phyloP scores from a whole-genome alignment of 768 basidiomycete species.

The Phlegmacium glaucopus region DNA sequence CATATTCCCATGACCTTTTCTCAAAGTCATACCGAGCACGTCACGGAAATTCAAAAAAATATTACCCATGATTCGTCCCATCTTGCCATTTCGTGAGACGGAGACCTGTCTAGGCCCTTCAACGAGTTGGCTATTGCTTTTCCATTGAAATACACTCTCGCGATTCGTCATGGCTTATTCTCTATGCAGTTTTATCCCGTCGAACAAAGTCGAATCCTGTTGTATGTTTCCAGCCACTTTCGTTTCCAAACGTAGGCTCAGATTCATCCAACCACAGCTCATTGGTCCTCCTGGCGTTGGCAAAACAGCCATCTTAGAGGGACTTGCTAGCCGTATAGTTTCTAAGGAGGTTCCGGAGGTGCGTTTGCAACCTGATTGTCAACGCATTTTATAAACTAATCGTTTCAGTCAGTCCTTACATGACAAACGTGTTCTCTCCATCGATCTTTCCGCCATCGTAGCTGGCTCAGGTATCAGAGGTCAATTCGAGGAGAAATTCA shows the following conservation, averaged over 20 bases:
- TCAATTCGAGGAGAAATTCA: conserved; percentile 93
- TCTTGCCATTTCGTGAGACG: too few relatives aligned
- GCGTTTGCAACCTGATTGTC: conserved; percentile 9
- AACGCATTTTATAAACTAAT: background rate
- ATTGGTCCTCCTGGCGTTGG: conserved; percentile 89
- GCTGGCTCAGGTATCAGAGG: conserved; percentile 91
- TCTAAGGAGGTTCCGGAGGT: conserved; percentile 92
- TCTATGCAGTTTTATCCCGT: conserved; percentile 70
- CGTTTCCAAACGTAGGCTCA: background rate
- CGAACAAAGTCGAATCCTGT: conserved; percentile 93
- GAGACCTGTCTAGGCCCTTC: too few relatives aligned
- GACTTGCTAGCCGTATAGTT: conserved; percentile 82
- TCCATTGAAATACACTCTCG: too few relatives aligned
- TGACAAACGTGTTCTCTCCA: conserved; percentile 81
- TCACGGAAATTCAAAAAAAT: too few relatives aligned
- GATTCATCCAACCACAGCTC: conserved; percentile 44
- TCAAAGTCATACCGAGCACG: too few relatives aligned
- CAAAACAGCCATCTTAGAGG: conserved; percentile 91
- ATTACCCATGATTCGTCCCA: too few relatives aligned
- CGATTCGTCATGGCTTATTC: background rate
- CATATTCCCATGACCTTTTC: too few relatives aligned
- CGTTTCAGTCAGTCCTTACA: conserved; percentile 61
- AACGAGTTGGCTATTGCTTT: too few relatives aligned
- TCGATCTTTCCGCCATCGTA: conserved; percentile 81
- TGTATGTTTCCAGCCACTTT: conserved; percentile 35